These are phyloP conservation scores for Breviolum minutum DNA, from an alignment of 73 alveolate species.

Conservation along the genomic window DNA sequence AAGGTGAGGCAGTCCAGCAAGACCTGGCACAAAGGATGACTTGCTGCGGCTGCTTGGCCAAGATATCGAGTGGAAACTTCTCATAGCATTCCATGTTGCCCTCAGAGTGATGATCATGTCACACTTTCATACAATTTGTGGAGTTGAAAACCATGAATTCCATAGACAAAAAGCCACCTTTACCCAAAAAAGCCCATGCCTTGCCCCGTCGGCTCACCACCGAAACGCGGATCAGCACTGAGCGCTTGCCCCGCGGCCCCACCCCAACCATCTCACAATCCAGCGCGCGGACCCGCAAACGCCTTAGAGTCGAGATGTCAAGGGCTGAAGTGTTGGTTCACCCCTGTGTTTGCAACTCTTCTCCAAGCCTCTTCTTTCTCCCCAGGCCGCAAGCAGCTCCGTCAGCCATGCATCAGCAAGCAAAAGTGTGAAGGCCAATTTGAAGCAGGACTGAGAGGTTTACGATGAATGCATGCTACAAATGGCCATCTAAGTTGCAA, in stretches of 20 bases:
- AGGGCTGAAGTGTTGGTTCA: not conserved
- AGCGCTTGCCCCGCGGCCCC: constrained; percentile 61
- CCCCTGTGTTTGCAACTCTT: not conserved
- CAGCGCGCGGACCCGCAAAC: constrained; percentile 52
- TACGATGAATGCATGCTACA: not conserved
- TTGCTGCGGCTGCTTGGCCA: too few species aligned
- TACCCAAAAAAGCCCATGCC: not conserved
- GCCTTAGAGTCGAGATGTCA: not conserved
- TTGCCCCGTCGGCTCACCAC: constrained; percentile 68
- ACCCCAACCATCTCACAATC: constrained; percentile 89
- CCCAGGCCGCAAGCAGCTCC: not conserved
- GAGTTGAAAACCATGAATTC: not conserved
- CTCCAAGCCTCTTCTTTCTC: not conserved
- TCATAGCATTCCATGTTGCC: too few species aligned
- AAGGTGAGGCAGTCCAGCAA: constrained; percentile 66
- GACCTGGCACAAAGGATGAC: not conserved
- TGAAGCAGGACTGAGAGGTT: not conserved
- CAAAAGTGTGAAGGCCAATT: not conserved
- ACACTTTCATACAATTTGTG: not conserved
- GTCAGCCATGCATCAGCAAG: too few species aligned
- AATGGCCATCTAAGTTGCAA: not conserved
- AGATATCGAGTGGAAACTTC: too few species aligned
- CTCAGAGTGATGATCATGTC: too few species aligned
- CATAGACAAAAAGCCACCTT: not conserved
- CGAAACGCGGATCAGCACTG: constrained; percentile 72